phyloP scores from a whole-genome alignment of 495 filamentous ascomycete genomes.

The Neurospora pannonica region DNA sequence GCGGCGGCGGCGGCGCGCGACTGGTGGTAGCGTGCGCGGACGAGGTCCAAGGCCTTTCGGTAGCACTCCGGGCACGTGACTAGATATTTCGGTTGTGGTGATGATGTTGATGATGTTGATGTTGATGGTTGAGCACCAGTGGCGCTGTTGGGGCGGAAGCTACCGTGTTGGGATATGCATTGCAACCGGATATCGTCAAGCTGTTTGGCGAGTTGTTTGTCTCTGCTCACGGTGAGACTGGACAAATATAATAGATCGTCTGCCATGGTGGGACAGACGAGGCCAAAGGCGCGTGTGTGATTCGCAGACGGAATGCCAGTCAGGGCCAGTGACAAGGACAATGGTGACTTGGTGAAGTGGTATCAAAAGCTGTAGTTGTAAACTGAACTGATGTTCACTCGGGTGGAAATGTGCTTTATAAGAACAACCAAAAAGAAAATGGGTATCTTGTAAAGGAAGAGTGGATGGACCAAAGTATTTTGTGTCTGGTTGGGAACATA shows the following conservation, averaged over 20 bases:
- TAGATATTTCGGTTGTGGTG: conserved; percentile 8
- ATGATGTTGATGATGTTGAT: background rate
- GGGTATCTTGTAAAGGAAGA: background rate
- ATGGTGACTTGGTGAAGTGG: background rate
- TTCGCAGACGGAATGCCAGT: background rate
- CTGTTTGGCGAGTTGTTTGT: conserved; percentile 8
- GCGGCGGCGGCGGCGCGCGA: conserved; percentile 2
- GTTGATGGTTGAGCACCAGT: background rate
- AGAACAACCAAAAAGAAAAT: background rate
- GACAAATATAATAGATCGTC: conserved; percentile 1
- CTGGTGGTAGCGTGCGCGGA: conserved; percentile 27
- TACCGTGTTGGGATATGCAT: conserved; percentile 18
- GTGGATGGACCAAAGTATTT: background rate
- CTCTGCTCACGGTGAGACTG: conserved; percentile 10
- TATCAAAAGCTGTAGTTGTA: background rate
- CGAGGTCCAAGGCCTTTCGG: conserved; percentile 24
- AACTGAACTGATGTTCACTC: background rate
- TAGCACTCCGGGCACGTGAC: conserved; percentile 31
- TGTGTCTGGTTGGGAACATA: background rate
- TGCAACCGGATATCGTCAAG: conserved; percentile 6
- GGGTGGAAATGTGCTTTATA: background rate
- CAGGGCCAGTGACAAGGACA: background rate
- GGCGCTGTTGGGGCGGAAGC: background rate
- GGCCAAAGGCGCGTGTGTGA: background rate
- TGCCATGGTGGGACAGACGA: background rate